Percentiles rank a stretch among this genome's conserved stretches.
These are phyloP conservation scores for Penicillium sp. DNA, from an alignment of 2,329 filamentous ascomycete genomes.

Conservation along the genomic window DNA sequence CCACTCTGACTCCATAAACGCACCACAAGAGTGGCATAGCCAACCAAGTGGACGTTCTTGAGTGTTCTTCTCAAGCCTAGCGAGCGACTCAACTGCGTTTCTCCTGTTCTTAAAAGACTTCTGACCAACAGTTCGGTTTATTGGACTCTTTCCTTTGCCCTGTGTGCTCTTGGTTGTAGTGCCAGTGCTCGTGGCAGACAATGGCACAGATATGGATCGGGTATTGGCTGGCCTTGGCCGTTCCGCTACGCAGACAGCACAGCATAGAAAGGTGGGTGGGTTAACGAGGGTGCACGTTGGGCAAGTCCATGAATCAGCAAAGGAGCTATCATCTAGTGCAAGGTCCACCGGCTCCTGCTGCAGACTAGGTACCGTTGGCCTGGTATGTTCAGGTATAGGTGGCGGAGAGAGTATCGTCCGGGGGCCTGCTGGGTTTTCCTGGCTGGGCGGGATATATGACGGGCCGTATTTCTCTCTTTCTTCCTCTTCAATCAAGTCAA, in stretches of 20 bases:
- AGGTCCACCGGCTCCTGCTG: constrained; percentile 22
- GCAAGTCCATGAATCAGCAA: constrained; percentile 60
- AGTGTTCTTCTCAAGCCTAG: constrained; percentile 46
- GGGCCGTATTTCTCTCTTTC: constrained; percentile 64
- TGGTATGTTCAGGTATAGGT: constrained; percentile 36
- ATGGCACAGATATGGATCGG: constrained; percentile 21
- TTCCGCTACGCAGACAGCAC: constrained; percentile 65
- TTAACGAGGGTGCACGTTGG: constrained; percentile 67
- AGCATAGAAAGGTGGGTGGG: constrained; percentile 62
- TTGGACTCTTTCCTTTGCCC: constrained; percentile 29
- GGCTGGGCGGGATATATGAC: constrained; percentile 58
- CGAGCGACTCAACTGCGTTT: constrained; percentile 43
- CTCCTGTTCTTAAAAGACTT: constrained; percentile 35
- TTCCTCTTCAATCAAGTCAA: constrained; percentile 86
- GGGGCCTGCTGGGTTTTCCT: constrained; percentile 57
- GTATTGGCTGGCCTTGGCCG: constrained; percentile 46
- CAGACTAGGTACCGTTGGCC: constrained; percentile 27
- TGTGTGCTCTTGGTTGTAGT: constrained; percentile 15
- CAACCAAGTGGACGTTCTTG: constrained; percentile 59
- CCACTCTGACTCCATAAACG: constrained; percentile 68
- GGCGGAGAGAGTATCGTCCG: constrained; percentile 45
- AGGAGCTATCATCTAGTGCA: constrained; percentile 35
- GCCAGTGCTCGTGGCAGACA: constrained; percentile 8
- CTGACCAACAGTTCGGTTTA: constrained; percentile 22
- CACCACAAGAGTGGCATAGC: constrained; percentile 62